phyloP scores from a whole-genome alignment of 768 basidiomycete genomes.

The Lactarius evosmus region DNA sequence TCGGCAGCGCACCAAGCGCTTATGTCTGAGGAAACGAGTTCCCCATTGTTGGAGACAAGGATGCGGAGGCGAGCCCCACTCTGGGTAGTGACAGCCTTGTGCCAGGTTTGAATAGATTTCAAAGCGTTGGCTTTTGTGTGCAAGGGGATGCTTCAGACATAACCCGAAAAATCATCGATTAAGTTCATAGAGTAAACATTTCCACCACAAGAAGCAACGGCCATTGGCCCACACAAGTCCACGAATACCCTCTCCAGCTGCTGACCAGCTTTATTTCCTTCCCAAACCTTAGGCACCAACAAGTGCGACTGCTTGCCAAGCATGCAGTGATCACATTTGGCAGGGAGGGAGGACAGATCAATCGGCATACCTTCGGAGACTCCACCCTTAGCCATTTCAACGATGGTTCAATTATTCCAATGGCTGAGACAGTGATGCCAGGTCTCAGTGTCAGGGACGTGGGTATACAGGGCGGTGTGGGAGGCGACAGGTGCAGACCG shows the following conservation, averaged over 20 bases:
- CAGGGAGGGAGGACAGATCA: not conserved
- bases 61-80: not conserved
- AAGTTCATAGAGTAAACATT: not conserved
- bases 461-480: too few species aligned
- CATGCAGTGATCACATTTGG: not conserved
- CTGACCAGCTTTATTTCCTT: not conserved
- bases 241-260: not conserved
- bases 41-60: too few species aligned
- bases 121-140: not conserved
- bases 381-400: too few species aligned
- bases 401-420: not conserved
- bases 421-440: not conserved
- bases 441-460: not conserved
- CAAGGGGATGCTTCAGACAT: not conserved
- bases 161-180: not conserved
- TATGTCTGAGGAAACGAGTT: not conserved
- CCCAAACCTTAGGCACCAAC: not conserved
- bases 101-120: not conserved
- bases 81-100: not conserved
- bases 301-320: not conserved
- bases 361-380: not conserved
- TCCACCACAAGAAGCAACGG: not conserved
- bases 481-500: too few species aligned
- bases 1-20: not conserved
- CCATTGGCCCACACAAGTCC: too few species aligned